Percentiles rank a stretch among this genome's conserved stretches.
These are phyloP conservation scores for Pleurotus pulmonarius DNA, from an alignment of 768 basidiomycete species.

Conservation along the genomic window DNA sequence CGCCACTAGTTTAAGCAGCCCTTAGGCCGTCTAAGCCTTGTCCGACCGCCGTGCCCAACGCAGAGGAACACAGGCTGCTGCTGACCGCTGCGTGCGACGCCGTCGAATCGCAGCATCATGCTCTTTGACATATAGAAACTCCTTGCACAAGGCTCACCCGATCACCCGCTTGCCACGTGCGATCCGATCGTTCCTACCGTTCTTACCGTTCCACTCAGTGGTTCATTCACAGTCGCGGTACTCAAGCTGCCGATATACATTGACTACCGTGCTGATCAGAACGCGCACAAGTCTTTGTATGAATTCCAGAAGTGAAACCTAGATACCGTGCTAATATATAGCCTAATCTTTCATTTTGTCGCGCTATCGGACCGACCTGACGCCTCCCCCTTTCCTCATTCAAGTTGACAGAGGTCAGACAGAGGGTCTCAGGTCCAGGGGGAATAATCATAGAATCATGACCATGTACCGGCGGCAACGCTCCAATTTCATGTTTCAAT, in stretches of 20 bases:
- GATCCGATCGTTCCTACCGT: too few species aligned
- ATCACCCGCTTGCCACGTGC: not conserved
- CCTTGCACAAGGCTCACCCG: not conserved
- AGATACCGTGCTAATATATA: not conserved
- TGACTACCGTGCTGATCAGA: too few species aligned
- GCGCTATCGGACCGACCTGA: not conserved
- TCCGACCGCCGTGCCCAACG: not conserved
- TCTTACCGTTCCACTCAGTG: too few species aligned
- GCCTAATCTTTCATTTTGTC: too few species aligned
- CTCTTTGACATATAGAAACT: not conserved
- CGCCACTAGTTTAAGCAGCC: not conserved
- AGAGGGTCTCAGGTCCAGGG: not conserved
- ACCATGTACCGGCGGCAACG: not conserved
- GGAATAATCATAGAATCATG: not conserved
- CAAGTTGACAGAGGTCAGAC: not conserved
- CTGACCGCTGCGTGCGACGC: constrained; percentile 4
- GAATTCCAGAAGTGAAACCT: not conserved
- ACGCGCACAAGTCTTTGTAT: too few species aligned
- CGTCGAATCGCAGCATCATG: constrained; percentile 3
- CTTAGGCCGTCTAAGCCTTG: not conserved
- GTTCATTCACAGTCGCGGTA: too few species aligned
- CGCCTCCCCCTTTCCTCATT: constrained; percentile 5
- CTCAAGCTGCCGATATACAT: too few species aligned
- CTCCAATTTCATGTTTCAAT: too few species aligned
- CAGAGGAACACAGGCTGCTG: not conserved